Evolutionary conservation across 139 green algal genomes (phyloP), one percentile per base, ranked within the genome.

Genomic region (Auxenochlorella pyrenoidosa): DNA sequence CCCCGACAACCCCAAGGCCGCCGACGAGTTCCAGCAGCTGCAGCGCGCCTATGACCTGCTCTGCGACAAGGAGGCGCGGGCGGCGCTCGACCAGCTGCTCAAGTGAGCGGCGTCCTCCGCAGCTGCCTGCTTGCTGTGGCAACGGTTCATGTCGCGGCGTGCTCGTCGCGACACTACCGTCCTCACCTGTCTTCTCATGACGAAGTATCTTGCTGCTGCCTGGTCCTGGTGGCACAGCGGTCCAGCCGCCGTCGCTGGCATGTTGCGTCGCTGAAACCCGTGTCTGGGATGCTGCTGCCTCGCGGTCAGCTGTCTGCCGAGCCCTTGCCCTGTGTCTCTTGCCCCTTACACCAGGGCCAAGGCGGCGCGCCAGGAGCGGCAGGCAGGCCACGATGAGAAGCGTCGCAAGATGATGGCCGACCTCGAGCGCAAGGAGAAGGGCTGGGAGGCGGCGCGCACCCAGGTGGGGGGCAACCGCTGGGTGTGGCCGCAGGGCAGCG

Each of bases 41-140:
- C 94, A 98, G 82, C 94, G 93, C 84, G 96, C 96, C 0, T 98
- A 98, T 65, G 93, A 96, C 12, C 65, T 98, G 28, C 92, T 98
- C 24, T 82, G 81, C 13, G 96, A 98, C 85, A 89, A 88, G 22
- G 80, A 88, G 6, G 96, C 95, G 0, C 84, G 93, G 2, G 92
- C 86, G 0, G 96, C 96, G 0, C 90, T 97, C 32, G 94, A 98
- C 72, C 90, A 93, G 36, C 89, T 93, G 38, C 63, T 96, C 21
- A 90, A 87, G 94, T 96, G 75, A 54, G 58, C 41, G 63, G 44
- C 22, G 43, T 28, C 19, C 75, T 63, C 43, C 10, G 44, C 43
- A 65, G 26, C 28, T 41, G 68, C n/a, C 68, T 2, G 5, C 65
- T 43, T n/a, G 8, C 68, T 75, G 4, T 44, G n/a, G 68, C 34